Conservation (phyloP, 306 rosid species). For the Quercus bicolor region DNA sequence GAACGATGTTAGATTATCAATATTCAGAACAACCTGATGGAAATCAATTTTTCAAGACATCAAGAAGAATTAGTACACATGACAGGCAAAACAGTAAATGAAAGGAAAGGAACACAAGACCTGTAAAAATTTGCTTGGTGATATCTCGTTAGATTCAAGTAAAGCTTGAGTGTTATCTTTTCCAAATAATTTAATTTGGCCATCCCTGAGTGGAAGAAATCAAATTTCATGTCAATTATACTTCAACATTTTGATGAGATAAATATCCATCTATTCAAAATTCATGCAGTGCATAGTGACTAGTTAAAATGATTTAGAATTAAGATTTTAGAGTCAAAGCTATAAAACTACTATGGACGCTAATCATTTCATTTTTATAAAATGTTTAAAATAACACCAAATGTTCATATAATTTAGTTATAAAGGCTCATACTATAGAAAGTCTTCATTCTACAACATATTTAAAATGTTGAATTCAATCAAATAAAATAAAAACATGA, state of each 20-base stretch:
- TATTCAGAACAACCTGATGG: neutral
- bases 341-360: neutral
- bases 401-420: neutral
- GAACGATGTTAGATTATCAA: constrained; percentile 1
- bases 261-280: neutral
- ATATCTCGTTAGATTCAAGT: constrained; percentile 58
- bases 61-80: constrained; percentile 3
- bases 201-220: constrained; percentile 48
- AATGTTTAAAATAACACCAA: neutral
- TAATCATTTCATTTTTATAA: neutral
- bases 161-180: constrained; percentile 65
- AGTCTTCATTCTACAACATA: neutral
- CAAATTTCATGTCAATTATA: neutral
- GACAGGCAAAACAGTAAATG: neutral
- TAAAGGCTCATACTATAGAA: neutral
- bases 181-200: constrained; percentile 75
- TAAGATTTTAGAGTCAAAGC: neutral
- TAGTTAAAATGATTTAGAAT: neutral
- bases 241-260: neutral
- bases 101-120: constrained; percentile 28
- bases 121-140: constrained; percentile 75
- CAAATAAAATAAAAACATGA: no score
- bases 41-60: neutral
- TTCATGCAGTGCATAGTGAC: neutral
- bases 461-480: neutral